Base-by-base conservation (phyloP, 2,329 filamentous ascomycete species). In the Arthrobotrys musiformis region DNA sequence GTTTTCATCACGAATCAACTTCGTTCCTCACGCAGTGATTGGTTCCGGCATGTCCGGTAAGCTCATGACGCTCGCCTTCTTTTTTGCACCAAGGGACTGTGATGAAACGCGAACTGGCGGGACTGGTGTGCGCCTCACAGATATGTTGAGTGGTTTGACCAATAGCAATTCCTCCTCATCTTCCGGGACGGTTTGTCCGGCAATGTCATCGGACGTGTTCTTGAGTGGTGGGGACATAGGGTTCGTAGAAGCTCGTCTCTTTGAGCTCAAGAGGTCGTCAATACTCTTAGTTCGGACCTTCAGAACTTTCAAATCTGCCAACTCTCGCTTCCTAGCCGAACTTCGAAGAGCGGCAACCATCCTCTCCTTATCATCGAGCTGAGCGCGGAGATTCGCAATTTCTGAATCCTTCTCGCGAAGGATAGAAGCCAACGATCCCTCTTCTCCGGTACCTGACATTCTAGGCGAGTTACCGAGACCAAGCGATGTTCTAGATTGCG, bases 301-400 rank as follows among this genome's bases (percentile, higher is more conserved):
- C 19, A 82, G 82, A 24, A 80, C 70, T 11, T 83, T 83, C 74
- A 86, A 86, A 79, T 94, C 92, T 4, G 93, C 93, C 2, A 90
- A 89, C 79, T 97, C 94, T 61, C 94, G 89, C 79, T 94, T 95
- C 68, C 94, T 90, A 9, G 93, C 91, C 1, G 93, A 93, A 79
- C 89, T 94, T 46, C 93, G 90, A 64, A 99, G 86, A 0, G 95
- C 95, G 2, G 91, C 86, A 64, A 98, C 87, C 93, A 98, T 99
- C 9, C 92, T 89, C 82, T 97, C 94, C 83, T 97, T 97, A 84
- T 98, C 94, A 80, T 98, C 94, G 0, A 98, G 86, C 78, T 93
- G 90, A 24, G 93, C 91, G 8, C 93, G 89, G n/a, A 99, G 88
- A 80, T 97, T 94, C 6, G 91, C 90, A 81, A 99, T 97, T 84